These are phyloP conservation scores for Alternaria dauci DNA, from an alignment of 2,329 filamentous ascomycete species.

Conservation along the genomic window DNA sequence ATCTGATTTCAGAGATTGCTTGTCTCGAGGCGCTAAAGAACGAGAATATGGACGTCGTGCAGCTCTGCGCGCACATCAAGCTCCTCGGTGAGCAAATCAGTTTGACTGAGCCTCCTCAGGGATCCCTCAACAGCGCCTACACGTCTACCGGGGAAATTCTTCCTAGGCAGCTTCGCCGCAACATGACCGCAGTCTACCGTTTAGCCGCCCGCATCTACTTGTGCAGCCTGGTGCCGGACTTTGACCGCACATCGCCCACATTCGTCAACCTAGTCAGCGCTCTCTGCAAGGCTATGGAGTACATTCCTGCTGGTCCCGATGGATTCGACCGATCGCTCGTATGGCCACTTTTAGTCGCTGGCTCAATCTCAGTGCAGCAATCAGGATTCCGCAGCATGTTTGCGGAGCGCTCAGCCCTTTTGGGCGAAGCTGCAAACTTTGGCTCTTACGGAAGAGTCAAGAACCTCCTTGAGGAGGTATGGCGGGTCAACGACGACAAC, in stretches of 20 bases:
- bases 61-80: conserved; percentile 87
- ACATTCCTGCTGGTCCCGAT: conserved; percentile 79
- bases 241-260: conserved; percentile 76
- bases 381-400: conserved; percentile 83
- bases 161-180: conserved; percentile 82
- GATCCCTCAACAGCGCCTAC: conserved; percentile 60
- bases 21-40: conserved; percentile 90
- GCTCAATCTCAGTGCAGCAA: conserved; percentile 75
- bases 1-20: conserved; percentile 95
- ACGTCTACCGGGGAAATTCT: conserved; percentile 74
- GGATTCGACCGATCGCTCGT: conserved; percentile 91
- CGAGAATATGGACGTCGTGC: conserved; percentile 79
- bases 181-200: conserved; percentile 91
- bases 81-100: conserved; percentile 88
- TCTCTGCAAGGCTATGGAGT: conserved; percentile 77
- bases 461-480: conserved; percentile 81
- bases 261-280: conserved; percentile 80
- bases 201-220: conserved; percentile 93
- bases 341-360: conserved; percentile 92
- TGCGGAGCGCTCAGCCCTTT: conserved; percentile 73
- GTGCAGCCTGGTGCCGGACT: conserved; percentile 92
- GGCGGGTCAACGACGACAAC: conserved; percentile 75
- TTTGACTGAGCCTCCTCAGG: conserved; percentile 71
- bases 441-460: conserved; percentile 88
- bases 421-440: conserved; percentile 79